A percentile compares a stretch with the other conserved stretches of the same genome.
phyloP scores from a whole-genome alignment of 2,329 filamentous ascomycete species.

The Cytospora piceae region DNA sequence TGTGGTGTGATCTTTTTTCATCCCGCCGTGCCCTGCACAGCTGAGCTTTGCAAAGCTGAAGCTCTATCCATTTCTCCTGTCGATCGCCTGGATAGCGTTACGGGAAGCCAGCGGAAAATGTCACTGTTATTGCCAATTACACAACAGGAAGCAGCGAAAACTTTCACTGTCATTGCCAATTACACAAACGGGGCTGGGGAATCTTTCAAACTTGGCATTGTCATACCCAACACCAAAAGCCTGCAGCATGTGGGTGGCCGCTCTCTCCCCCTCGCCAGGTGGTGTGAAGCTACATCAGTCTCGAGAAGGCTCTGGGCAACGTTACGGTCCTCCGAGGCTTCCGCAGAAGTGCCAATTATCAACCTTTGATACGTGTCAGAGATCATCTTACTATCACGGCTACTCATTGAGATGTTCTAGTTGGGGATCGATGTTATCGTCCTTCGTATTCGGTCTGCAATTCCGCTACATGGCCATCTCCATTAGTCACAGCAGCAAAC shows the following conservation, averaged over 20 bases:
- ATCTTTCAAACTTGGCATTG: not conserved
- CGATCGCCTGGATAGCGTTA: not conserved
- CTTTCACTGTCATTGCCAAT: not conserved
- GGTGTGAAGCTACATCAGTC: not conserved
- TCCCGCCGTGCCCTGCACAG: not conserved
- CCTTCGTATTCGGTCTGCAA: not conserved
- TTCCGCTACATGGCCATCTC: not conserved
- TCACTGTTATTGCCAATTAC: too few species aligned
- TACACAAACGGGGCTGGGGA: not conserved
- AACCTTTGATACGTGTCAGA: not conserved
- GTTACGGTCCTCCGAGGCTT: not conserved
- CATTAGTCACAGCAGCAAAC: not conserved
- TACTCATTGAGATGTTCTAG: not conserved
- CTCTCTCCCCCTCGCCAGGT: not conserved
- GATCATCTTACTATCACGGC: not conserved
- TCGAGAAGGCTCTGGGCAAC: constrained; percentile 1
- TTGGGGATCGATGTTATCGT: not conserved
- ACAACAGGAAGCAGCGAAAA: not conserved
- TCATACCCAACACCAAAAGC: not conserved
- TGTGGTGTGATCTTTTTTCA: not conserved
- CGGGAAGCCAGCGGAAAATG: too few species aligned
- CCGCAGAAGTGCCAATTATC: not conserved
- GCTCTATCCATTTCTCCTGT: not conserved
- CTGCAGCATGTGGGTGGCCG: not conserved
- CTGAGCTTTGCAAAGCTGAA: not conserved